phyloP scores from a whole-genome alignment of 176 grass and related monocot species.

The Urochloa ruziziensis region DNA sequence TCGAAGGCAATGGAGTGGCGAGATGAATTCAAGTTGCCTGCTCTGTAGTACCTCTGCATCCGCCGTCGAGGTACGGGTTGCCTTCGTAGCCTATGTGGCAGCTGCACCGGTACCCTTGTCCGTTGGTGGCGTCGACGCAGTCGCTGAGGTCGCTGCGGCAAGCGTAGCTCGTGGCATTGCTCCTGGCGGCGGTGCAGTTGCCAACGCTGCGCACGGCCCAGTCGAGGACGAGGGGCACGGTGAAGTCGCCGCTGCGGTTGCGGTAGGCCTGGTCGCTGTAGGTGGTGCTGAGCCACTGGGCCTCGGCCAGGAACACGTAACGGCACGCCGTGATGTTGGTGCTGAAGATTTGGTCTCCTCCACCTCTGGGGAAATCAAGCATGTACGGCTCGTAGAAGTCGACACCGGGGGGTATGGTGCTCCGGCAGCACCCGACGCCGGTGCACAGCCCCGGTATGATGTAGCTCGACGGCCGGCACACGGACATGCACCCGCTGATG shows the following conservation, averaged over 20 bases:
- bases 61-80: conserved; percentile 45
- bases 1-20: no score
- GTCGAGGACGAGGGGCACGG: conserved; percentile 41
- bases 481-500: conserved; percentile 41
- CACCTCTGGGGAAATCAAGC: not conserved
- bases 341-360: not conserved
- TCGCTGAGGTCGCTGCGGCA: conserved; percentile 15
- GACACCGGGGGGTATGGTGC: not conserved
- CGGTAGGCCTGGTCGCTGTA: conserved; percentile 27
- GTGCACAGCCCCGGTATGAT: conserved; percentile 24
- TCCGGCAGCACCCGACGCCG: conserved; percentile 55
- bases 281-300: conserved; percentile 4
- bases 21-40: no score
- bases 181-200: conserved; percentile 14
- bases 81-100: conserved; percentile 45
- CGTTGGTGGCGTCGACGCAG: conserved; percentile 29
- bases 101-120: conserved; percentile 43
- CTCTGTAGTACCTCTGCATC: conserved; percentile 60
- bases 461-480: conserved; percentile 13
- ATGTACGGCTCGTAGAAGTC: not conserved
- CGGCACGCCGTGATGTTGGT: conserved; percentile 14
- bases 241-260: conserved; percentile 23
- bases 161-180: conserved; percentile 34
- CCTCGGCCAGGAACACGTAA: conserved; percentile 42
- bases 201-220: conserved; percentile 44